These are phyloP conservation scores for Ilex aquifolium DNA, from an alignment of 257 asterid genomes.

Conservation along the genomic window DNA sequence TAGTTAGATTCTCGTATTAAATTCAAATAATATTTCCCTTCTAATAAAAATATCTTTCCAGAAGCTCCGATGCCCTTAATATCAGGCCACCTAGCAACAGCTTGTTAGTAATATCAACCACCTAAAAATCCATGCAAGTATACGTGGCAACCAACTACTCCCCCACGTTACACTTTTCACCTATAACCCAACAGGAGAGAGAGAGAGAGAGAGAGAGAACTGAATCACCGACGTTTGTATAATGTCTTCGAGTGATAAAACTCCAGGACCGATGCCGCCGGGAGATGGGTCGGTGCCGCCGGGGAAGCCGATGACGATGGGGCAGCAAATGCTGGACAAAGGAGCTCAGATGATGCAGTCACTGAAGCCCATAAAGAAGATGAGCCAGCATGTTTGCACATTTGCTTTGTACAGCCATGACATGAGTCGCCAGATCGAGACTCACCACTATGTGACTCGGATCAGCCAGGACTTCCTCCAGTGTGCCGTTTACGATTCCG, in stretches of 20 bases:
- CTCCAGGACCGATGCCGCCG: neutral
- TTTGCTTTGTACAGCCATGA: constrained; percentile 84
- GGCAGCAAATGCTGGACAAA: neutral
- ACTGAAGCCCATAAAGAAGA: constrained; percentile 53
- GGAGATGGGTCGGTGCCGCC: neutral
- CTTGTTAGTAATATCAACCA: too few species aligned
- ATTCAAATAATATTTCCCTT: too few species aligned
- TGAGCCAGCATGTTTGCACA: constrained; percentile 77
- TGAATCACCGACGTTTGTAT: neutral
- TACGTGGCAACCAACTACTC: too few species aligned
- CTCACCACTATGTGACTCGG: constrained; percentile 60
- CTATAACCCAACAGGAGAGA: too few species aligned
- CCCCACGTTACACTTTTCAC: too few species aligned
- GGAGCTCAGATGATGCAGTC: constrained; percentile 46
- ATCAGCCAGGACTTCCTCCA: constrained; percentile 68
- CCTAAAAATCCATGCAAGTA: too few species aligned
- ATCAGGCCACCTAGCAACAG: too few species aligned
- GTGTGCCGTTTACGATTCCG: constrained; percentile 86
- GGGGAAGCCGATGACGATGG: neutral
- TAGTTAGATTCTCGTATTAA: too few species aligned
- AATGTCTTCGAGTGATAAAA: neutral
- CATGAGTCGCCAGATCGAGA: constrained; percentile 70
- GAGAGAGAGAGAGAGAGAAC: too few species aligned
- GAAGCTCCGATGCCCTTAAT: too few species aligned
- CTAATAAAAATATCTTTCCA: too few species aligned